phyloP scores from a whole-genome alignment of 2,329 filamentous ascomycete genomes.

The Chrysoporthe cubensis region DNA sequence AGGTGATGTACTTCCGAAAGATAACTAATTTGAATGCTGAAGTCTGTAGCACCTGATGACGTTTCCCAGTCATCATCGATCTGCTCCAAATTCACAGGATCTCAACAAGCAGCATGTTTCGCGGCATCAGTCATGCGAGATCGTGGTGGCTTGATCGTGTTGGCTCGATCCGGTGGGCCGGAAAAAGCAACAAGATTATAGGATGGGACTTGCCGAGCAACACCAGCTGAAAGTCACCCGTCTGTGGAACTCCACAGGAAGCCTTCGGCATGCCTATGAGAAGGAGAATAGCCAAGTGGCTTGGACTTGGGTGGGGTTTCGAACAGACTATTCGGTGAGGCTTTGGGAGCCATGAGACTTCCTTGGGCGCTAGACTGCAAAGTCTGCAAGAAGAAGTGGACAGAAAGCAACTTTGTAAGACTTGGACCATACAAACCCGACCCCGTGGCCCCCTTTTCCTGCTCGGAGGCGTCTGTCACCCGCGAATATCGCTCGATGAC shows the following conservation, averaged over 20 bases:
- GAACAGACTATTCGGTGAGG: conserved; percentile 28
- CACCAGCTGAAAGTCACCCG: conserved; percentile 26
- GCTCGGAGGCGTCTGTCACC: conserved; percentile 28
- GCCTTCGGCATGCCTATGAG: conserved; percentile 19
- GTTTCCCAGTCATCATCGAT: background rate
- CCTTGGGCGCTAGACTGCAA: conserved; percentile 18
- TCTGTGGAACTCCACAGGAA: conserved; percentile 19
- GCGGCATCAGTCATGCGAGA: conserved; percentile 14
- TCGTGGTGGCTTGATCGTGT: conserved; percentile 14
- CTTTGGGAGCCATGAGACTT: conserved; percentile 22
- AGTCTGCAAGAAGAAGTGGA: conserved; percentile 9
- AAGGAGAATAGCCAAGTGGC: conserved; percentile 23
- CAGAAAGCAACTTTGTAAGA: conserved; percentile 20
- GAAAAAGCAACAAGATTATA: conserved; percentile 25
- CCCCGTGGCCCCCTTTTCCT: conserved; percentile 13
- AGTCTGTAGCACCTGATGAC: background rate
- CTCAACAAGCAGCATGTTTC: background rate
- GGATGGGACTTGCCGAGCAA: conserved; percentile 17
- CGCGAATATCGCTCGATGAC: conserved; percentile 25
- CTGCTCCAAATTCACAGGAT: background rate
- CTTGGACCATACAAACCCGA: conserved; percentile 21
- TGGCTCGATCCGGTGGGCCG: conserved; percentile 10
- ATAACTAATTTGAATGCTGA: background rate
- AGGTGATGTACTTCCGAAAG: background rate
- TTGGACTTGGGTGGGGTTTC: conserved; percentile 22